A percentile compares a stretch with the other conserved stretches of the same genome.
phyloP scores from a whole-genome alignment of 2,329 filamentous ascomycete species.

The Botrytis pseudocinerea region DNA sequence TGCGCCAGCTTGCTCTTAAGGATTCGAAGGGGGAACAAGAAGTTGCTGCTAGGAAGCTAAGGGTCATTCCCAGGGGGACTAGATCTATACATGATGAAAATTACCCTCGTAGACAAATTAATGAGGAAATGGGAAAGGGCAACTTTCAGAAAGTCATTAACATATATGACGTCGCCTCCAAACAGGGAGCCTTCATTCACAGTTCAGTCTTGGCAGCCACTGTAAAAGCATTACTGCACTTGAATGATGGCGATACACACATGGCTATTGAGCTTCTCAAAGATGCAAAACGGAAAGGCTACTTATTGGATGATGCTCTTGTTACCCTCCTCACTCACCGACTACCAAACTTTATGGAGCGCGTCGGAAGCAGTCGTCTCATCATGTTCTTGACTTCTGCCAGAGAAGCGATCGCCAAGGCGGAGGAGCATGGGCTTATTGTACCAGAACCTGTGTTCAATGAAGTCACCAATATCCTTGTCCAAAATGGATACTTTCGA shows the following conservation, averaged over 20 bases:
- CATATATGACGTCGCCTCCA: slow-evolving; percentile 34
- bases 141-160: slow-evolving; percentile 30
- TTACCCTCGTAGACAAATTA: slow-evolving; percentile 30
- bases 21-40: slow-evolving; percentile 17
- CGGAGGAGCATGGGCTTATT: slow-evolving; percentile 31
- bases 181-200: slow-evolving; percentile 21
- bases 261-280: slow-evolving; percentile 32
- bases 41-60: slow-evolving; percentile 20
- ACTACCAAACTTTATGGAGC: slow-evolving; percentile 25
- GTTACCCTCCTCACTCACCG: slow-evolving; percentile 35
- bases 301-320: slow-evolving; percentile 30
- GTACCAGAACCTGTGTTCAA: slow-evolving; percentile 34
- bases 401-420: slow-evolving; percentile 27
- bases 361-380: slow-evolving; percentile 16
- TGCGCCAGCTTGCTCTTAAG: slow-evolving; percentile 30
- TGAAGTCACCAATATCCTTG: slow-evolving; percentile 35
- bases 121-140: slow-evolving; percentile 27
- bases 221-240: slow-evolving; percentile 34
- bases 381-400: slow-evolving; percentile 20
- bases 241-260: slow-evolving; percentile 23
- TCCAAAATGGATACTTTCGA: slow-evolving; percentile 26
- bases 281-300: slow-evolving; percentile 29
- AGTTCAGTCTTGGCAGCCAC: slow-evolving; percentile 29
- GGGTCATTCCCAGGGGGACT: background rate
- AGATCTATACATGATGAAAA: slow-evolving; percentile 18